phyloP scores from a whole-genome alignment of 2,329 filamentous ascomycete genomes.

The Cladosporium sp. region DNA sequence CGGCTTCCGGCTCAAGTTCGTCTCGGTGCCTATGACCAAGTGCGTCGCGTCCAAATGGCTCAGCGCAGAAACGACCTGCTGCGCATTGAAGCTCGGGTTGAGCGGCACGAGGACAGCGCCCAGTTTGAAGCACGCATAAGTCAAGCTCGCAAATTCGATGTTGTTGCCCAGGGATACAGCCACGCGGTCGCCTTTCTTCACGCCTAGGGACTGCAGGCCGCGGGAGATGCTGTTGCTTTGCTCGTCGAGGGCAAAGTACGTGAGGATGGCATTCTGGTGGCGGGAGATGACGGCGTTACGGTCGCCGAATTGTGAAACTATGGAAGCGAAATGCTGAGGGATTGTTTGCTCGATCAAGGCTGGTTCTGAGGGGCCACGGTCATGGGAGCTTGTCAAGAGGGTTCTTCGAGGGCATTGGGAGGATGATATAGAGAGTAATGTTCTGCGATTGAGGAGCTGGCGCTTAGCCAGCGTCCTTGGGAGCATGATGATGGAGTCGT shows the following conservation, averaged over 20 bases:
- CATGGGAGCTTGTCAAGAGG: conserved; percentile 35
- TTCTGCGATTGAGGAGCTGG: not conserved
- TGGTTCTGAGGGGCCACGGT: conserved; percentile 54
- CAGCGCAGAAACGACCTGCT: conserved; percentile 77
- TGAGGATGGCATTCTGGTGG: conserved; percentile 66
- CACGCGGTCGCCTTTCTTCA: conserved; percentile 80
- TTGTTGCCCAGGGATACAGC: conserved; percentile 86
- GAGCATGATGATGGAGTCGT: not conserved
- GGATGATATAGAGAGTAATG: not conserved
- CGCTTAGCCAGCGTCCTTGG: conserved; percentile 9
- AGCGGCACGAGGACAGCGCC: conserved; percentile 91
- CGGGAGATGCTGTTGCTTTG: conserved; percentile 75
- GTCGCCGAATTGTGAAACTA: conserved; percentile 67
- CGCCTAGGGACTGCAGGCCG: conserved; percentile 68
- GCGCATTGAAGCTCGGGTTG: conserved; percentile 83
- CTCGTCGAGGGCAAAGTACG: conserved; percentile 73
- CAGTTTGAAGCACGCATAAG: conserved; percentile 89
- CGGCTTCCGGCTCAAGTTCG: conserved; percentile 70
- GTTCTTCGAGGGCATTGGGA: conserved; percentile 2
- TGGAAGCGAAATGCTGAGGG: conserved; percentile 68
- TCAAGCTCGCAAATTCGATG: conserved; percentile 78
- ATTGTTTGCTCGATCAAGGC: conserved; percentile 68
- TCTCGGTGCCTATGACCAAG: conserved; percentile 83
- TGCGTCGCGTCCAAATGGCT: conserved; percentile 72
- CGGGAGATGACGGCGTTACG: conserved; percentile 62